Base-by-base conservation (phyloP, 2,329 filamentous ascomycete species). In the Biscogniauxia mediterranea region DNA sequence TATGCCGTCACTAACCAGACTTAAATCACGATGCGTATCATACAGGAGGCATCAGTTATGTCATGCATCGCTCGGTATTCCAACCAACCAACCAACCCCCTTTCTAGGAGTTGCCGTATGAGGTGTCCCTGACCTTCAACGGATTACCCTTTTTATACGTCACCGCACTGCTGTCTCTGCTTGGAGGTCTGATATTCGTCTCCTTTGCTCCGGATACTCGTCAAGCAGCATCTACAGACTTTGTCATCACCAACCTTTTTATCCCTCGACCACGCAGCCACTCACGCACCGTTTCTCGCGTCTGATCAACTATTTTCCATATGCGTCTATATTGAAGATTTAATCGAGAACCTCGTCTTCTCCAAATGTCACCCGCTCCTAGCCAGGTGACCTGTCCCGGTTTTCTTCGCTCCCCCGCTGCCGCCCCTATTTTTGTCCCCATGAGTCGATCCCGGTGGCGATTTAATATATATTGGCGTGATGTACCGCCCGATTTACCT, bases 361-460 rank as follows among this genome's bases (percentile, higher is more conserved):
- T 46, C 17, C 28, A 46, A 20, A n/a, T 19, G 32, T 26, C 54
- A 38, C 17, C 32, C 28, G 54, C 4, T 11, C 56, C 56, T 46
- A 61, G 28, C 50, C 42, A 51, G 49, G 49, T 58, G 52, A 58
- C 32, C 54, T 56, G 59, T 65, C 56, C 57, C 50, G 58, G 61
- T 62, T 58, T 61, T 64, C 56, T 50, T 56, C 58, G 54, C 55
- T 46, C 60, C 56, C 7, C 57, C 49, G 58, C 38, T 46, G 38
- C 38, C 25, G 55, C 52, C 55, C 46, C 54, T 56, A 54, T 53
- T 52, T 58, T 56, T 26, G 52, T 23, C 26, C 28, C 32, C 55
- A 51, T 32, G 53, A 60, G 57, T 49, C 62, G 62, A 64, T 62
- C 62, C 38, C 20, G 62, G 62, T 64, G 62, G 62, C 56, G 57